Evolutionary conservation across 352 stramenopile species (phyloP).

Genomic region (Phytophthora pseudosyringae): DNA sequence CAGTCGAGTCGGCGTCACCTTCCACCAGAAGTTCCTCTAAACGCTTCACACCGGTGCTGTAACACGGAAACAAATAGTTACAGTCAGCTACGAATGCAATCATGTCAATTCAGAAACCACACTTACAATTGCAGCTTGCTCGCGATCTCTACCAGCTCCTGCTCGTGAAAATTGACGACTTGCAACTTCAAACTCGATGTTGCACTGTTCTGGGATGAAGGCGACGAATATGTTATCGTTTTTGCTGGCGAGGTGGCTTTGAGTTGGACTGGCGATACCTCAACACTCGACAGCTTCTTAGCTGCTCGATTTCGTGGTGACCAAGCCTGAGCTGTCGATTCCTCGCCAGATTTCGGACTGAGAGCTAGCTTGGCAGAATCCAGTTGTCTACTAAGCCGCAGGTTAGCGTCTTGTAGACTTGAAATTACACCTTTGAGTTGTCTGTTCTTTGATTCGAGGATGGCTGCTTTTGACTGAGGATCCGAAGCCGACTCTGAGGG

Average conservation of each 20-base stretch:
- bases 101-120: background rate
- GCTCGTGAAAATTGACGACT: conserved; percentile 50
- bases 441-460: conserved; percentile 53
- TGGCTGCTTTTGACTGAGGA: conserved; percentile 21
- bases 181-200: background rate
- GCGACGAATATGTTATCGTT: background rate
- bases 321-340: background rate
- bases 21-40: conserved; percentile 49
- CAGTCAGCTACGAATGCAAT: background rate
- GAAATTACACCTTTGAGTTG: conserved; percentile 51
- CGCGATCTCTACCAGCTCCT: conserved; percentile 54
- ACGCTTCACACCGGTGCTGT: conserved; percentile 46
- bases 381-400: conserved; percentile 50
- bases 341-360: conserved; percentile 1
- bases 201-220: background rate
- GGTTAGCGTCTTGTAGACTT: conserved; percentile 50
- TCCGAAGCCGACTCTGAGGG: conserved; percentile 13
- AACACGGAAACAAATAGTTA: background rate
- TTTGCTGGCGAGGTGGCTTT: conserved; percentile 3
- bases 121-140: conserved; percentile 62
- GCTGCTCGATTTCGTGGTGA: conserved; percentile 17
- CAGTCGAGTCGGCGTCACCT: conserved; percentile 26
- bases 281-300: conserved; percentile 1
- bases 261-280: conserved; percentile 18
- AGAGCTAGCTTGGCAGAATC: conserved; percentile 7